Evolutionary conservation across 257 asterid genomes (phyloP), one percentile per base, ranked within the genome.

Genomic region (Nicotiana undulata): DNA sequence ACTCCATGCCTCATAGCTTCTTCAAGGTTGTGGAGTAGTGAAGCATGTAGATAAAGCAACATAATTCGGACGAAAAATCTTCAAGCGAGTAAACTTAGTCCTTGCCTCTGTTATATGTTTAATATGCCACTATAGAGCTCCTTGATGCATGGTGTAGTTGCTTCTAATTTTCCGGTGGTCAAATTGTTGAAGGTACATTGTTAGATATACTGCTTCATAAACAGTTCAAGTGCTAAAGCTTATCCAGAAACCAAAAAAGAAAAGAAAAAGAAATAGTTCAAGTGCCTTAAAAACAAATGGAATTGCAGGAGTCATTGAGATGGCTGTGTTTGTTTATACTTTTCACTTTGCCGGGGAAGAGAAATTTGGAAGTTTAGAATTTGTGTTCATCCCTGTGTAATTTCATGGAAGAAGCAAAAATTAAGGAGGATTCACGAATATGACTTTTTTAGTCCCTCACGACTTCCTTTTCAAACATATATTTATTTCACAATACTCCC

Each of bases 221-320:
- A 40, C 12, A 40, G 60, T 72, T 72, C 37, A 22, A 70, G 59
- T 70, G 37, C 34, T 46, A 22, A 70, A 22, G 20, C 37, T 22
- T 70, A 72, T 52, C 78, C 77, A 20, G 2, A 44, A 49, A 49
- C 15, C 13, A 9, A 49, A 49, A 49, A 49, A 49, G 1, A 16
- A 40, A 40, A 70, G 2, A 1, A 46, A 40, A 40, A 9, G 28
- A 67, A 44, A 22, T 11, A 70, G 20, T 44, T 70, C 77, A 22
- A 72, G 60, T 46, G 78, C 78, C 16, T 67, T 70, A 58, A 44
- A 44, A 72, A 72, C 15, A 24, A 72, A 72, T 56, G 77, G 60
- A 13, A 24, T 72, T 4, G 2, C 58, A 72, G 59, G 26, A 72
- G 40, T 44, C 78, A 24, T 46, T 72, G 24, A 46, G 78, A 46